A percentile compares a stretch with the other conserved stretches of the same genome.
Conservation (phyloP, 768 basidiomycete genomes). For the Boletus sp. region DNA sequence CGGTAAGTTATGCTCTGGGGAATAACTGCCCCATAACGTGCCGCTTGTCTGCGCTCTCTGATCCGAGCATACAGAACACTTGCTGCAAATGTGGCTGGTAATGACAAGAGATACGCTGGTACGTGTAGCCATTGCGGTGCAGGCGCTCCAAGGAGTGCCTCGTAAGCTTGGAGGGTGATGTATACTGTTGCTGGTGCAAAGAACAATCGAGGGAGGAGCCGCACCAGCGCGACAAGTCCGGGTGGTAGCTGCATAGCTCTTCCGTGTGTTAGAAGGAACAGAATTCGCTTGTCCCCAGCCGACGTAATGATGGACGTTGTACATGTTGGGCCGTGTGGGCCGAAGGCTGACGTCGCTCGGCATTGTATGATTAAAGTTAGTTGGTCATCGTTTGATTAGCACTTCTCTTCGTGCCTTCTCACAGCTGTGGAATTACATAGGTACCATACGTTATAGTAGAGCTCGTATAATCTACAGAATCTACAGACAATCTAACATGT, state of each 20-base stretch:
- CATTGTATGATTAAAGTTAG: too few species aligned
- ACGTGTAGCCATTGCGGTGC: slow-evolving; percentile 12
- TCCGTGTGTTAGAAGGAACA: background rate
- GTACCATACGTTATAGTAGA: too few species aligned
- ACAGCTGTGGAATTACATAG: too few species aligned
- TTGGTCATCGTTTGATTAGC: too few species aligned
- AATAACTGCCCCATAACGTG: slow-evolving; percentile 44
- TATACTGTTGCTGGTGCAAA: slow-evolving; percentile 17
- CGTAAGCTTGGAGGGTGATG: slow-evolving; percentile 10
- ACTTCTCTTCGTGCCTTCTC: too few species aligned
- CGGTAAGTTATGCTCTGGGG: slow-evolving; percentile 38
- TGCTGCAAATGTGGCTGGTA: slow-evolving; percentile 21
- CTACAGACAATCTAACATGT: background rate
- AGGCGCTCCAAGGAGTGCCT: background rate
- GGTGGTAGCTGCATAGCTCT: slow-evolving; percentile 23
- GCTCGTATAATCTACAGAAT: too few species aligned
- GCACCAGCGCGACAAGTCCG: slow-evolving; percentile 31
- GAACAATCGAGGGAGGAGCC: slow-evolving; percentile 28
- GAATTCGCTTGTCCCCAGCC: background rate
- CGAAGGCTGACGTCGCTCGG: too few species aligned
- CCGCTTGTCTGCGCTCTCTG: slow-evolving; percentile 41
- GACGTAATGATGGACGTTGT: background rate
- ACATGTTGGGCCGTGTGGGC: too few species aligned
- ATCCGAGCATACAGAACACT: slow-evolving; percentile 42
- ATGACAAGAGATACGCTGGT: slow-evolving; percentile 20